phyloP scores from a whole-genome alignment of 257 asterid species.

The Thymus quinquecostatus region DNA sequence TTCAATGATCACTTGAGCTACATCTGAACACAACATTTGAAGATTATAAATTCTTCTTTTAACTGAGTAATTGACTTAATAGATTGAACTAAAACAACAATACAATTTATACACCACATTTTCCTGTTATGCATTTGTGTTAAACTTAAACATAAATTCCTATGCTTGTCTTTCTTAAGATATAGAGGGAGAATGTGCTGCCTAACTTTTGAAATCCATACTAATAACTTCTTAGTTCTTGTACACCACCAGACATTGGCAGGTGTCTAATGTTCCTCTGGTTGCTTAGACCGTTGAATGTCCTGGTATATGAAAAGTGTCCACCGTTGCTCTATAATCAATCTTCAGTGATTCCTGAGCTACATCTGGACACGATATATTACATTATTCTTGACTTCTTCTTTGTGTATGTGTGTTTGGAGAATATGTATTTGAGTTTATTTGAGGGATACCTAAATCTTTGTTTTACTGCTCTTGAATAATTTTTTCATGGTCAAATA shows the following conservation, averaged over 20 bases:
- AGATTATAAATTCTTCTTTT: not conserved
- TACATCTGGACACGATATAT: slow-evolving; percentile 37
- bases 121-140: not conserved
- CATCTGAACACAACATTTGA: slow-evolving; percentile 38
- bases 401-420: not conserved
- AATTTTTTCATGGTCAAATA: not conserved
- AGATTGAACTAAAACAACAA: not conserved
- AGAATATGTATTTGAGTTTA: not conserved
- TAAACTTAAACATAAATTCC: not conserved
- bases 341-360: slow-evolving; percentile 30
- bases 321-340: slow-evolving; percentile 35
- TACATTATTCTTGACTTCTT: not conserved
- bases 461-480: slow-evolving; percentile 9
- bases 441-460: not conserved
- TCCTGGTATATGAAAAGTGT: slow-evolving; percentile 35
- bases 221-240: no score
- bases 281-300: slow-evolving; percentile 44
- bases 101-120: not conserved
- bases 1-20: slow-evolving; percentile 38
- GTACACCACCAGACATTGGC: slow-evolving; percentile 33
- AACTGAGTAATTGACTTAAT: not conserved
- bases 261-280: slow-evolving; percentile 34
- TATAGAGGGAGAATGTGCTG: not conserved
- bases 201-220: not conserved
- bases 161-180: not conserved